phyloP scores from a whole-genome alignment of 2,329 filamentous ascomycete genomes.

The Nemania diffusa region DNA sequence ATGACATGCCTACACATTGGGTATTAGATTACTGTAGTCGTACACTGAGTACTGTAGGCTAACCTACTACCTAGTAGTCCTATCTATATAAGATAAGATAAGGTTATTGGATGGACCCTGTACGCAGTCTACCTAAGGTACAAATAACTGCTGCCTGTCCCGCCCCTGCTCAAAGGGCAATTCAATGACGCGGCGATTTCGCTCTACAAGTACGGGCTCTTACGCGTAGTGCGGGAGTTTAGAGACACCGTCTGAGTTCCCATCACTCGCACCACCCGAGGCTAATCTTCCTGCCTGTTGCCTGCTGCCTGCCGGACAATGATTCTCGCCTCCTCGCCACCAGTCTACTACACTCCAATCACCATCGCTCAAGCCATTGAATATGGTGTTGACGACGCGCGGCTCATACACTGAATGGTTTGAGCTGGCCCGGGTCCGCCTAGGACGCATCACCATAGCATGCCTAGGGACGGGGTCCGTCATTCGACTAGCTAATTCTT shows the following conservation, averaged over 20 bases:
- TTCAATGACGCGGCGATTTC: constrained; percentile 16
- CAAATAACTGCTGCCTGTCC: background rate
- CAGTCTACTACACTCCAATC: constrained; percentile 1
- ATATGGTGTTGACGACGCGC: constrained; percentile 14
- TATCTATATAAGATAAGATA: no score
- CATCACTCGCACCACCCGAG: background rate
- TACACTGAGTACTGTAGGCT: no score
- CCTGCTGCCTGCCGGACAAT: background rate
- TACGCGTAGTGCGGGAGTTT: background rate
- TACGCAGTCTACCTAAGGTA: no score
- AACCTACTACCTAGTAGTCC: no score
- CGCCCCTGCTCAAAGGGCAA: background rate
- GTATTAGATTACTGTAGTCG: no score
- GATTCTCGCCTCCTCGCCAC: background rate
- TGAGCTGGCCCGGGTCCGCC: background rate
- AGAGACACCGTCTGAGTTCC: background rate
- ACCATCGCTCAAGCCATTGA: background rate
- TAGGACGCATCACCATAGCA: background rate
- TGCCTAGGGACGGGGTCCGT: background rate
- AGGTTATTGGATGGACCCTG: no score
- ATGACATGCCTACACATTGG: no score
- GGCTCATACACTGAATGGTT: background rate
- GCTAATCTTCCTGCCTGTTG: background rate
- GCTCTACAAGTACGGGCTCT: background rate
- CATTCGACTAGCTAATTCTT: constrained; percentile 2